phyloP scores from a whole-genome alignment of 495 filamentous ascomycete species.

The Xylaria sp. region DNA sequence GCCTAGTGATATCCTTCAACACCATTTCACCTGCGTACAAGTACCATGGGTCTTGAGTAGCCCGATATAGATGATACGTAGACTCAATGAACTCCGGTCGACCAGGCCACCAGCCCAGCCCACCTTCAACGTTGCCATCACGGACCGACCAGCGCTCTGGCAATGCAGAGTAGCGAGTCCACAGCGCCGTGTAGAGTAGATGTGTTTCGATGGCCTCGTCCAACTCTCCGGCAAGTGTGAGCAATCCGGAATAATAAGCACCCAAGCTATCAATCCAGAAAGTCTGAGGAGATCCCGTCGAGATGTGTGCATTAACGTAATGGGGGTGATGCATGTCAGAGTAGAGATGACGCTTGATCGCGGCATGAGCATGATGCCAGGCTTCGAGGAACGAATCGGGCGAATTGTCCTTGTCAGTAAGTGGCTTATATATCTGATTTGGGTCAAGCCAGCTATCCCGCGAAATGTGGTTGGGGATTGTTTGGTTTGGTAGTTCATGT shows the following conservation, averaged over 20 bases:
- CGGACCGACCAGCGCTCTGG: conserved; percentile 92
- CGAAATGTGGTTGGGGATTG: conserved; percentile 38
- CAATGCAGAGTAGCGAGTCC: conserved; percentile 90
- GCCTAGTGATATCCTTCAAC: conserved; percentile 81
- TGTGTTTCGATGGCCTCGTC: conserved; percentile 91
- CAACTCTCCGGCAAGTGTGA: conserved; percentile 83
- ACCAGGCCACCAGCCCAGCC: conserved; percentile 92
- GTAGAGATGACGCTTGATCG: conserved; percentile 87
- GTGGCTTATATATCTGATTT: conserved; percentile 62
- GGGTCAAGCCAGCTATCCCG: conserved; percentile 56
- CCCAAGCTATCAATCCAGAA: conserved; percentile 96
- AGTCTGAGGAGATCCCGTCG: conserved; percentile 77
- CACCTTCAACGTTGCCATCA: conserved; percentile 83
- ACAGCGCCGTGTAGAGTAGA: conserved; percentile 87
- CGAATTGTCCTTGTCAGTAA: conserved; percentile 71
- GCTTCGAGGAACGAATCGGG: conserved; percentile 79
- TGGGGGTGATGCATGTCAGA: conserved; percentile 78
- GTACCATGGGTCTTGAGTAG: conserved; percentile 97
- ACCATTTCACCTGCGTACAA: conserved; percentile 96
- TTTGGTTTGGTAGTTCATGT: conserved; percentile 60
- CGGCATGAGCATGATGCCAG: conserved; percentile 84
- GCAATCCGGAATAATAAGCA: conserved; percentile 92
- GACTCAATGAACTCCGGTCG: conserved; percentile 96
- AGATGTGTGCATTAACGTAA: conserved; percentile 86
- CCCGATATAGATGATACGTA: conserved; percentile 89